Conservation (phyloP, 257 asterid species). For the Mitragyna speciosa region DNA sequence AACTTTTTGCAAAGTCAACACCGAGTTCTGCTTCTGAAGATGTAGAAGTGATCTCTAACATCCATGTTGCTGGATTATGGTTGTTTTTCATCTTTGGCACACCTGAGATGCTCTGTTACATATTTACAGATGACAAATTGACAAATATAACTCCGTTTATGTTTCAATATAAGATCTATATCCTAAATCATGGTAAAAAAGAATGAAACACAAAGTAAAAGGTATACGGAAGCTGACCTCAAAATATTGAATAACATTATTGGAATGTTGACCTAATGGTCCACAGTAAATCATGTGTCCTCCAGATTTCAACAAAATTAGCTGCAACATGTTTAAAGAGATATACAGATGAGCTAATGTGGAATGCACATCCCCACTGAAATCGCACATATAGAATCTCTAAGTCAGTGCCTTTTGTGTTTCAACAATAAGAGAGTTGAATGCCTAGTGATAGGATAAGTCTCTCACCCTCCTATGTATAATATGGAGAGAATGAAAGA, state of each 20-base stretch:
- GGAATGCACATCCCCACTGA: too few species aligned
- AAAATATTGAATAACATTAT: conserved; percentile 9
- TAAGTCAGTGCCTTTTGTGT: too few species aligned
- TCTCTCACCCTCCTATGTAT: too few species aligned
- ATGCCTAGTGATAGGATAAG: too few species aligned
- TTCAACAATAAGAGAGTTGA: too few species aligned
- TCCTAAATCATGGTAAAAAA: not conserved
- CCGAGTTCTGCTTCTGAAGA: conserved; percentile 15
- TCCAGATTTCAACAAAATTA: conserved; percentile 15
- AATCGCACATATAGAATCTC: too few species aligned
- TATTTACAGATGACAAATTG: not conserved
- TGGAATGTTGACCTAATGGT: conserved; percentile 6
- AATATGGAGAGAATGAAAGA: too few species aligned
- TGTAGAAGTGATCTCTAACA: conserved; percentile 20
- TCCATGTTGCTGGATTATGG: conserved; percentile 26
- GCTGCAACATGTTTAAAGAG: not conserved
- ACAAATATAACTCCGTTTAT: not conserved
- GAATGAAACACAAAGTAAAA: not conserved
- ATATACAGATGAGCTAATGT: not conserved
- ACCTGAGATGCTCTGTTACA: conserved; percentile 12
- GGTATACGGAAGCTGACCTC: conserved; percentile 11
- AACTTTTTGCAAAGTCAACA: conserved; percentile 13
- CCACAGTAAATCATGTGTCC: conserved; percentile 19
- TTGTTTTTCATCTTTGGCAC: conserved; percentile 20
- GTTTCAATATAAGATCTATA: not conserved